Base-by-base conservation (phyloP, 1,284 basidiomycete genomes). In the Cronartium quercuum region DNA sequence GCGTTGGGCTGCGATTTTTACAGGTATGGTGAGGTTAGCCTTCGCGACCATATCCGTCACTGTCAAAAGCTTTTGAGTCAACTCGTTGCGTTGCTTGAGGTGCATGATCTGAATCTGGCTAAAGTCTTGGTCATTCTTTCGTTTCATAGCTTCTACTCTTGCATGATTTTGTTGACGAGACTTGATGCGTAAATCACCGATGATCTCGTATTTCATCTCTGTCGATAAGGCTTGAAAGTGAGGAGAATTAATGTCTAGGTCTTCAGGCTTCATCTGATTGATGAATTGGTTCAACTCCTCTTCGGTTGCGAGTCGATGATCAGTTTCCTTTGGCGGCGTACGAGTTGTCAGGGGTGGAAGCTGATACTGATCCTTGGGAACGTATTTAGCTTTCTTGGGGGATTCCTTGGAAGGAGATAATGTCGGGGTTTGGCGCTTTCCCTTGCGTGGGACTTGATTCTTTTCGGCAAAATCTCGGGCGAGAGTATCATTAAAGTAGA, bases 151-250 rank as follows among this genome's bases (percentile, higher is more conserved):
- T 79, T 95, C 90, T 40, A 98, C 84, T 10, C 96, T 90, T 66
- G 88, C 88, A 83, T 94, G 90, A 5, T 92, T 96, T 6, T 93
- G 95, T 82, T 96, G 93, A 1, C 96, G 87, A 0, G 94, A 97
- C 81, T 93, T 93, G 60, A 95, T 84, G 4, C 94, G 88, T 75
- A 98, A 84, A 83, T 99, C 96, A 75, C 95, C 95, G 38, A 98
- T 90, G 78, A 99, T 94, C 84, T 99, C 96, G 82, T 98, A 99
- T 81, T 99, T 94, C 29, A 96, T 88, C 82, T 98, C 94, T 0
- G 92, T 92, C 0, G 96, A 94, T 10, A 98, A 86, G 76, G 92
- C 91, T 35, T 89, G 88, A 81, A 99, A 99, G 21, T 66, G 47
- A n/a, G 89, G 90, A 7, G 90, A 86, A 1, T 91, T 92, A 18